A percentile compares a stretch with the other conserved stretches of the same genome.
phyloP scores from a whole-genome alignment of 306 rosid genomes.

The Cucurbita pepo region DNA sequence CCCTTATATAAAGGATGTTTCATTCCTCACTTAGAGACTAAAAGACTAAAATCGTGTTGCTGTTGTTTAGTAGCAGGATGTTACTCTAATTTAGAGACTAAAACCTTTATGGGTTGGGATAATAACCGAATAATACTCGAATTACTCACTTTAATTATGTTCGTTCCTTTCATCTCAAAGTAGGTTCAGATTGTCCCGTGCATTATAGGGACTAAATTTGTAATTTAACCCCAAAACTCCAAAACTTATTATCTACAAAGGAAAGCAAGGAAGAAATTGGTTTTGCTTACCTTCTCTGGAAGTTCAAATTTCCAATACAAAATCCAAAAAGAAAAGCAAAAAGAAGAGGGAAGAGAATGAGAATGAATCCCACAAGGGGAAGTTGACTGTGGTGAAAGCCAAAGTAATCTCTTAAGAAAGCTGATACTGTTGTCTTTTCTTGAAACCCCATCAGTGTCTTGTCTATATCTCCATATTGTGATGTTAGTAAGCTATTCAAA shows the following conservation, averaged over 20 bases:
- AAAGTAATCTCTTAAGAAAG: constrained; percentile 26
- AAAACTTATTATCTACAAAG: neutral
- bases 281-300: constrained; percentile 11
- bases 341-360: constrained; percentile 15
- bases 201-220: no score
- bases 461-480: constrained; percentile 40
- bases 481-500: constrained; percentile 22
- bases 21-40: no score
- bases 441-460: constrained; percentile 12
- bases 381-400: constrained; percentile 24
- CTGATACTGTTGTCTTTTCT: constrained; percentile 14
- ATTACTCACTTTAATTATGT: no score
- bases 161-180: no score
- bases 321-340: constrained; percentile 22
- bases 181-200: no score
- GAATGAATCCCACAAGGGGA: constrained; percentile 18
- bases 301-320: constrained; percentile 17
- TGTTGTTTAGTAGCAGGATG: no score
- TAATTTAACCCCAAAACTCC: no score
- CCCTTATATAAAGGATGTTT: no score
- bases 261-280: neutral
- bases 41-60: no score
- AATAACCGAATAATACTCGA: no score
- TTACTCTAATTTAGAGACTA: no score
- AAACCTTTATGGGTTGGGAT: no score